Base-by-base conservation (phyloP, 2,329 filamentous ascomycete species). In the Ophiostoma australiae region DNA sequence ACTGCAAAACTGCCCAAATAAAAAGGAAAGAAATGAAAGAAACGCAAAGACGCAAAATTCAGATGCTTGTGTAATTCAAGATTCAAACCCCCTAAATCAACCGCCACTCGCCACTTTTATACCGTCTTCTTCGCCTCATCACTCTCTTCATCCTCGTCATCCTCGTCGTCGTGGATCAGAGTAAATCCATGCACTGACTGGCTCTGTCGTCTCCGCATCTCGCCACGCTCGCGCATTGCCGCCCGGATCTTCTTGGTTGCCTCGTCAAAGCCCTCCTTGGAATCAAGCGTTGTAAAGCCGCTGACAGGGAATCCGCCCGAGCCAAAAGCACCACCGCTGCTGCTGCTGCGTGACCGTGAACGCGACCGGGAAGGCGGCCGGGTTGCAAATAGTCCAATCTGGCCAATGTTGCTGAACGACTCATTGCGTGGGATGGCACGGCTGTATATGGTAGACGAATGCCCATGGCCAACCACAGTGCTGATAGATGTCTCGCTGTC, bases 371-470 rank as follows among this genome's bases (percentile, higher is more conserved):
- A 96, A 20, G 66, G 66, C 4, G 94, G 93, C 39, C 92, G 86
- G 20, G 92, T 95, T 2, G 94, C 93, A 81, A 98, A 99, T 81
- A 99, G 90, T 73, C 91, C 92, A 75, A 97, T 90, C 68, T 87
- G 89, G 15, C 92, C 91, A 74, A 98, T 90, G 79, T 98, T 94
- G 80, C 90, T 90, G 82, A 97, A 97, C 0, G 92, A 95, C 80
- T 98, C 95, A 82, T 97, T 97, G 72, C 91, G 89, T 10, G 94
- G 94, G 74, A 86, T 82, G 1, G 82, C 81, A 23, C 83, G 82
- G 76, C 84, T 85, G 39, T 84, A 86, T 74, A 81, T 86, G 31
- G 83, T 89, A 80, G 78, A 85, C 37, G 37, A 41, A n/a, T 11
- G 37, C 39, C 17, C 67, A 15, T 71, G 71, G 68, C 69, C 70